Evolutionary conservation across 805 yeast species (phyloP).

Genomic region (Ogataea trehaloabstinens): DNA sequence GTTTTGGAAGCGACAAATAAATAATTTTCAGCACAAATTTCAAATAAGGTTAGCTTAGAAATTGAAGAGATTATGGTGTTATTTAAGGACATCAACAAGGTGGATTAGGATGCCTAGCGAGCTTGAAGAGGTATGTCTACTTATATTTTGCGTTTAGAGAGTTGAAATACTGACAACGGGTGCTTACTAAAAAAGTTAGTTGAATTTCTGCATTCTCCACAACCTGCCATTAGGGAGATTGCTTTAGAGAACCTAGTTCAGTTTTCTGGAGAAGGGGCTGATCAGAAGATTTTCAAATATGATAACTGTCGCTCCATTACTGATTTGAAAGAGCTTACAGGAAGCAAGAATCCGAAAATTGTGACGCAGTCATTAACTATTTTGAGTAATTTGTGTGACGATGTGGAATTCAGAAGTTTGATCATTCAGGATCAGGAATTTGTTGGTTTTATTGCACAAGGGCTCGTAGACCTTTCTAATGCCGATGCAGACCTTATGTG

Average conservation of each 20-base stretch:
- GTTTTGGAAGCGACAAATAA: too few relatives aligned
- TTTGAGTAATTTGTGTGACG: slow-evolving; percentile 79
- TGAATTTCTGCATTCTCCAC: slow-evolving; percentile 76
- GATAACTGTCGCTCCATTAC: slow-evolving; percentile 68
- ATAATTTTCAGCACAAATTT: too few relatives aligned
- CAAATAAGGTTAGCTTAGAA: too few relatives aligned
- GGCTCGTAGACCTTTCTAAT: slow-evolving; percentile 55
- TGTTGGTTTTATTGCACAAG: slow-evolving; percentile 44
- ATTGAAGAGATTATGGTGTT: too few relatives aligned
- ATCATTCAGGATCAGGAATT: slow-evolving; percentile 66
- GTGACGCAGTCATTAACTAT: slow-evolving; percentile 74
- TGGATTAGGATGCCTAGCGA: slow-evolving; percentile 59
- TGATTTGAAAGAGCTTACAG: slow-evolving; percentile 63
- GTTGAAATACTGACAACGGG: not conserved
- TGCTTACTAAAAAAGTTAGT: slow-evolving; percentile 50
- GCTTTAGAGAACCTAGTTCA: slow-evolving; percentile 85
- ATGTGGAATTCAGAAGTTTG: slow-evolving; percentile 55
- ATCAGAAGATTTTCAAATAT: slow-evolving; percentile 60
- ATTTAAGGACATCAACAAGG: too few relatives aligned
- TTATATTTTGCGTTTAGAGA: not conserved
- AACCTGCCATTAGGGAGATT: slow-evolving; percentile 74
- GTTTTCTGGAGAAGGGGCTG: slow-evolving; percentile 63
- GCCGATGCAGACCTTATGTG: slow-evolving; percentile 76
- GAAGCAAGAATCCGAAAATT: slow-evolving; percentile 50
- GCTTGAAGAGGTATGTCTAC: slow-evolving; percentile 44